Base-by-base conservation (phyloP, 2,329 filamentous ascomycete genomes). In the Drechslera avenae region DNA sequence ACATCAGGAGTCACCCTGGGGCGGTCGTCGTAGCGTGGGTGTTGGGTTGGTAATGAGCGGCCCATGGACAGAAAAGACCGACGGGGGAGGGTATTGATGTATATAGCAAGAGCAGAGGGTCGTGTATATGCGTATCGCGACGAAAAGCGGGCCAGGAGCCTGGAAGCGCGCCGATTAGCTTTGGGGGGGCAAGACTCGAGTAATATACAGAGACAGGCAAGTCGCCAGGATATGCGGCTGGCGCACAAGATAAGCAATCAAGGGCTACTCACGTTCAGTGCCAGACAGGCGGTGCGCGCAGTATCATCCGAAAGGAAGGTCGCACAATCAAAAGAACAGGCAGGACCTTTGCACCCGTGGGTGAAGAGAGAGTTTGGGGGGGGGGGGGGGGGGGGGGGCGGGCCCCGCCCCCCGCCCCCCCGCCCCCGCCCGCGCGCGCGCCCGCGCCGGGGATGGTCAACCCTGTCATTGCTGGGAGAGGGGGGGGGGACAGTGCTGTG, bases 1-100 rank as follows among this genome's bases (percentile, higher is more conserved):
- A 73, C 71, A 73, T 73, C 55, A 65, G 65, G 60, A 63, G 60
- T 61, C 60, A 64, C 67, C 69, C 67, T 55, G 42, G 39, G 39
- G 49, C 46, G 48, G 43, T 60, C 64, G 63, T 67, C 62, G 59
- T 64, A 39, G 57, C 55, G 55, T 55, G 56, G 56, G 52, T 63
- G 59, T 55, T 62, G 62, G 39, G 35, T 19, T 52, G 48, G 43
- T 46, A 54, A 56, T 56, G 53, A 55, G 51, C 46, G 61, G 66
- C 64, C 66, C 71, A 73, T 73, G 62, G 66, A 70, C 7, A 28
- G 26, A 28, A 28, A 9, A 68, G 61, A 58, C 63, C 58, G 59
- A 39, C 41, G 51, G 45, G 45, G 50, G 42, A 30, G 53, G 35
- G 32, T 32, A 43, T 52, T 14, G 30, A 32, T 30, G 42, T 34